Conservation (phyloP, 148 eudicot species). For the Agrostemma githago region DNA sequence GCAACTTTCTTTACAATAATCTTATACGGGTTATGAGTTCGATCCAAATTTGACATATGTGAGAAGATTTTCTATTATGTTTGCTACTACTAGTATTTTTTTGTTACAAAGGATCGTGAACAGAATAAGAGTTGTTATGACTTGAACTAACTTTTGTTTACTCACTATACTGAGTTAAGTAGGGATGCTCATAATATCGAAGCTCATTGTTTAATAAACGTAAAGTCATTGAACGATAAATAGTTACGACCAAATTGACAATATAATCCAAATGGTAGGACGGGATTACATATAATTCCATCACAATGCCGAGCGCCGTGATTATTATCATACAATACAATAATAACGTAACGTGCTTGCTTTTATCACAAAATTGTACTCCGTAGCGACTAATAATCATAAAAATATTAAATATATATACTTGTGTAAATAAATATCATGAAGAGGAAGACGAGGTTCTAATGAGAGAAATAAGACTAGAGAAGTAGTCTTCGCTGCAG, state of each 20-base stretch:
- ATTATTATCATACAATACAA: neutral
- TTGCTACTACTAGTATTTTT: too few relatives aligned
- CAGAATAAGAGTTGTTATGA: too few relatives aligned
- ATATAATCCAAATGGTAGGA: neutral
- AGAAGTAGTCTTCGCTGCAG: conserved; percentile 45
- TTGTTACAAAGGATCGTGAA: too few relatives aligned
- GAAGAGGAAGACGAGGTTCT: conserved; percentile 17
- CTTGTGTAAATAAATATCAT: neutral
- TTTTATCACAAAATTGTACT: neutral
- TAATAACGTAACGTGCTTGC: neutral
- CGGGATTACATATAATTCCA: neutral
- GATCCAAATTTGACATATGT: neutral
- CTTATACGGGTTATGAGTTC: too few relatives aligned
- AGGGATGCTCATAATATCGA: neutral
- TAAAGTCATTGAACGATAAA: neutral
- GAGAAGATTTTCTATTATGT: too few relatives aligned
- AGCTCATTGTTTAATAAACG: neutral
- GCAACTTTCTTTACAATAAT: neutral
- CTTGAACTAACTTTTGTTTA: too few relatives aligned
- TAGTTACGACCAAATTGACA: neutral
- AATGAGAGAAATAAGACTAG: conserved; percentile 30
- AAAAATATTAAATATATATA: neutral
- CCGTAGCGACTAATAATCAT: neutral
- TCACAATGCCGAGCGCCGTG: neutral
- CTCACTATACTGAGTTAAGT: too few relatives aligned